Conservation (phyloP, 768 basidiomycete genomes). For the Agaricus sinodeliciosus region DNA sequence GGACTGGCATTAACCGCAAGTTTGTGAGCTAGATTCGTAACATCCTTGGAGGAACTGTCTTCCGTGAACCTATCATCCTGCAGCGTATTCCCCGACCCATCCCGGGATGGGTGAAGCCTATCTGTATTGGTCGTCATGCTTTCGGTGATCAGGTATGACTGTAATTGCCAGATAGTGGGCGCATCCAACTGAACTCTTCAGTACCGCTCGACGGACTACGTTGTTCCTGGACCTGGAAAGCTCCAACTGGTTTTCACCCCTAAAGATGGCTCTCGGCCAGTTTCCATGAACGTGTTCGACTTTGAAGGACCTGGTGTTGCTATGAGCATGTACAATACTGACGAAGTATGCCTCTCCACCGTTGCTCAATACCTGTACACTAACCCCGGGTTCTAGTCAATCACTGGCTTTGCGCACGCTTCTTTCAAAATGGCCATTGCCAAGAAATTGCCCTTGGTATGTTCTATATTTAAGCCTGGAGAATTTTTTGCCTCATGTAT, state of each 20-base stretch:
- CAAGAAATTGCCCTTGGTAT: slow-evolving; percentile 71
- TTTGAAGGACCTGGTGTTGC: slow-evolving; percentile 92
- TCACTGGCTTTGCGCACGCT: slow-evolving; percentile 92
- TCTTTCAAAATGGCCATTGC: slow-evolving; percentile 93
- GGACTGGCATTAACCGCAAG: not conserved
- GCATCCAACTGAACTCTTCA: slow-evolving; percentile 20
- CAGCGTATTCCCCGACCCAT: slow-evolving; percentile 86
- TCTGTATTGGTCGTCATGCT: slow-evolving; percentile 94
- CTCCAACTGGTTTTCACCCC: slow-evolving; percentile 90
- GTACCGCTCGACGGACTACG: slow-evolving; percentile 92
- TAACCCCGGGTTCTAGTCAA: slow-evolving; percentile 49
- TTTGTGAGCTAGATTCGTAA: slow-evolving; percentile 69
- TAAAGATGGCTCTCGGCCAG: slow-evolving; percentile 59
- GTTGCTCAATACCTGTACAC: not conserved
- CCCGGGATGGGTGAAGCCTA: slow-evolving; percentile 96
- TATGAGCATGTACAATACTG: slow-evolving; percentile 98
- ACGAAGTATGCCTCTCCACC: slow-evolving; percentile 51
- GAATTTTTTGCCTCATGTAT: not conserved
- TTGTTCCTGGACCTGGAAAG: slow-evolving; percentile 90
- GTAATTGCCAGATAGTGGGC: not conserved
- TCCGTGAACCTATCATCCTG: slow-evolving; percentile 97
- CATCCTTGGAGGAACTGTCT: slow-evolving; percentile 96
- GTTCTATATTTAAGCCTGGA: not conserved
- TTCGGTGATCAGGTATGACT: slow-evolving; percentile 83
- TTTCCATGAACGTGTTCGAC: slow-evolving; percentile 80